Evolutionary conservation across 2,329 filamentous ascomycete species (phyloP).

Genomic region (Phoma sp.): DNA sequence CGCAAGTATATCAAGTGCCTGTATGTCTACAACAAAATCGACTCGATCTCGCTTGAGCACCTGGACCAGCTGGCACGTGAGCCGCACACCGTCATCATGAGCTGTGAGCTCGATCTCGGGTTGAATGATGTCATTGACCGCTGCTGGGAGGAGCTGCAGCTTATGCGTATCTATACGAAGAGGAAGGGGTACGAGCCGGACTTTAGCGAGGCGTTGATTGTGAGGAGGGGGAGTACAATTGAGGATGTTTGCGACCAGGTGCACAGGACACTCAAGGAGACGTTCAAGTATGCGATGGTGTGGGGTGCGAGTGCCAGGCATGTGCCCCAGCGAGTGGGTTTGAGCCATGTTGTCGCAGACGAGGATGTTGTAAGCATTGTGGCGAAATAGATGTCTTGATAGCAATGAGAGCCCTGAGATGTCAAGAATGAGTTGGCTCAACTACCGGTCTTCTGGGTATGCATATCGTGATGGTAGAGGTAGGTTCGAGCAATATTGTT

Average conservation of each 20-base stretch:
- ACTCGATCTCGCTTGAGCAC: slow-evolving; percentile 90
- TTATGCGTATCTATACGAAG: slow-evolving; percentile 88
- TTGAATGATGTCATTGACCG: slow-evolving; percentile 92
- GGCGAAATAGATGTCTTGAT: slow-evolving; percentile 30
- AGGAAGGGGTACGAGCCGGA: slow-evolving; percentile 88
- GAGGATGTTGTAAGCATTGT: slow-evolving; percentile 74
- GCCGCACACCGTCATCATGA: slow-evolving; percentile 95
- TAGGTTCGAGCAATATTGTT: too few species aligned
- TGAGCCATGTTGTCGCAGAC: slow-evolving; percentile 77
- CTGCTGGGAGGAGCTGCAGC: slow-evolving; percentile 89
- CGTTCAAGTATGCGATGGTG: slow-evolving; percentile 97
- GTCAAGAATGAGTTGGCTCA: too few species aligned
- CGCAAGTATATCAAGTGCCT: slow-evolving; percentile 93
- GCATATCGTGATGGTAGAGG: too few species aligned
- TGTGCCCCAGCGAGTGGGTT: slow-evolving; percentile 88
- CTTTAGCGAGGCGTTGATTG: slow-evolving; percentile 91
- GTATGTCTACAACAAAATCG: slow-evolving; percentile 99
- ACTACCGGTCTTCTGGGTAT: too few species aligned
- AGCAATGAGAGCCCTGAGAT: too few species aligned
- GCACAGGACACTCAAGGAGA: slow-evolving; percentile 93
- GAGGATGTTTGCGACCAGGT: slow-evolving; percentile 98
- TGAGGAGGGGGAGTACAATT: slow-evolving; percentile 83
- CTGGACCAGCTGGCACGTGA: slow-evolving; percentile 91
- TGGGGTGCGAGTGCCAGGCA: slow-evolving; percentile 97
- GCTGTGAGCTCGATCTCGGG: slow-evolving; percentile 92